Percentiles rank a stretch among this genome's conserved stretches.
These are phyloP conservation scores for Rhodosporidiobolus sp. DNA, from an alignment of 768 basidiomycete genomes.

Conservation along the genomic window DNA sequence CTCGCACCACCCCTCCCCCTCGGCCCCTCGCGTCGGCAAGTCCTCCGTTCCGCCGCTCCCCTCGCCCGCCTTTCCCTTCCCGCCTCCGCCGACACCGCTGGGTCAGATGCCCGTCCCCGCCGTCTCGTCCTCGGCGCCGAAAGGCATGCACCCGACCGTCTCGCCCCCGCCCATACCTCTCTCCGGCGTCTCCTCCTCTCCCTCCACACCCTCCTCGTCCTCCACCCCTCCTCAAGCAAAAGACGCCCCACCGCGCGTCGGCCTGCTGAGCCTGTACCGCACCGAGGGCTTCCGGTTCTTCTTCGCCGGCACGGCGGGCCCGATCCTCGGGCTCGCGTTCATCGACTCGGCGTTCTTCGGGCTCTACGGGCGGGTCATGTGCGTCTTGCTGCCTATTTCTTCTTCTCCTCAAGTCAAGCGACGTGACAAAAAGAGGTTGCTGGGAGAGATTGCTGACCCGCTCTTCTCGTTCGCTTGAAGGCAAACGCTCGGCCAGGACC, in stretches of 20 bases:
- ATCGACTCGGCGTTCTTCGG: slow-evolving; percentile 42
- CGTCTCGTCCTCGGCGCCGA: not conserved
- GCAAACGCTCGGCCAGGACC: slow-evolving; percentile 33
- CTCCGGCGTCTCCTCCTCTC: not conserved
- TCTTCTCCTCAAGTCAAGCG: too few relatives aligned
- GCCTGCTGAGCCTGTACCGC: slow-evolving; percentile 28
- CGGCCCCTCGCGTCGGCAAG: slow-evolving; percentile 28
- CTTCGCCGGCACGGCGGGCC: slow-evolving; percentile 39
- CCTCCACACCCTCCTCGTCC: not conserved
- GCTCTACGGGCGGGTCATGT: slow-evolving; percentile 38
- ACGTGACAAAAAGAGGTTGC: not conserved
- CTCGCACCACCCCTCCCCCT: slow-evolving; percentile 3
- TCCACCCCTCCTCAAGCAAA: not conserved
- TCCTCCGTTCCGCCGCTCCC: slow-evolving; percentile 19
- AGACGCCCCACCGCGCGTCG: not conserved
- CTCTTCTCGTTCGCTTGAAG: too few relatives aligned
- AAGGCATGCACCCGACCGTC: not conserved
- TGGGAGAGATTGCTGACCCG: not conserved
- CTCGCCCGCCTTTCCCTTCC: slow-evolving; percentile 22
- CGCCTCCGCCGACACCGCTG: not conserved
- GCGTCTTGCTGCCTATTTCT: not conserved
- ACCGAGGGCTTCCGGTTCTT: slow-evolving; percentile 37
- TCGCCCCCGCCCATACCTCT: not conserved
- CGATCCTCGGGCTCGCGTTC: slow-evolving; percentile 39
- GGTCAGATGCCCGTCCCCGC: not conserved